These are phyloP conservation scores for Backusella morwellensis DNA, from an alignment of 192 early-diverging fungal species.

Conservation along the genomic window DNA sequence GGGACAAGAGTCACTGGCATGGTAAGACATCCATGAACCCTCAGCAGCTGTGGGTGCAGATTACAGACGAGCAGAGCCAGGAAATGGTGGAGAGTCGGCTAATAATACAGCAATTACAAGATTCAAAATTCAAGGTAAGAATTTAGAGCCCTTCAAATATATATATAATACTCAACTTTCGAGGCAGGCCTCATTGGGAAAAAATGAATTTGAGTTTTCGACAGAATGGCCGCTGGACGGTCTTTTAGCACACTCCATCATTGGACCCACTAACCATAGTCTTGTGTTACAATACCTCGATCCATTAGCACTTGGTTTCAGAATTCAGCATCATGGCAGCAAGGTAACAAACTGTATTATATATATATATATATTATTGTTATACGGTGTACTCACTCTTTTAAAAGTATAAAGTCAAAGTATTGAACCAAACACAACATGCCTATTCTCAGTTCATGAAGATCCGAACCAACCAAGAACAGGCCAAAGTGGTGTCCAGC, in stretches of 20 bases:
- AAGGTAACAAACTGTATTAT: conserved; percentile 36
- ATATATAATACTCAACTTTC: conserved; percentile 19
- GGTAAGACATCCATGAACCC: conserved; percentile 26
- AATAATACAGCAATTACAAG: conserved; percentile 38
- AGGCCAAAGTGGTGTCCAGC: conserved; percentile 69
- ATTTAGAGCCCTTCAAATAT: too few species aligned
- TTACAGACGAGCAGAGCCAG: conserved; percentile 41
- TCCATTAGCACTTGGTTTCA: conserved; percentile 70
- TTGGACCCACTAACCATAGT: conserved; percentile 33
- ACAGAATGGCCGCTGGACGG: conserved; percentile 75
- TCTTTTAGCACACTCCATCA: conserved; percentile 60
- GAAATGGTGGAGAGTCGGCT: conserved; percentile 44
- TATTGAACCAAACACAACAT: conserved; percentile 61
- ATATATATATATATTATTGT: too few species aligned
- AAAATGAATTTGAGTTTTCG: conserved; percentile 29
- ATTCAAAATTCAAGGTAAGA: conserved; percentile 44
- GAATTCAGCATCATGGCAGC: conserved; percentile 79
- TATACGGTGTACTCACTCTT: too few species aligned
- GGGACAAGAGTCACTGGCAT: conserved; percentile 59
- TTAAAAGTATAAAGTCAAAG: conserved; percentile 63
- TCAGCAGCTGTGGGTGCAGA: conserved; percentile 52
- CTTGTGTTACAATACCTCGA: conserved; percentile 75
- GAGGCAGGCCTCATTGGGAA: conserved; percentile 26
- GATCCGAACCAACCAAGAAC: conserved; percentile 70
- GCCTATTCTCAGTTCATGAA: conserved; percentile 70